A percentile compares a stretch with the other conserved stretches of the same genome.
These are phyloP conservation scores for Tricholoma hemisulphureum DNA, from an alignment of 768 basidiomycete genomes.

Conservation along the genomic window DNA sequence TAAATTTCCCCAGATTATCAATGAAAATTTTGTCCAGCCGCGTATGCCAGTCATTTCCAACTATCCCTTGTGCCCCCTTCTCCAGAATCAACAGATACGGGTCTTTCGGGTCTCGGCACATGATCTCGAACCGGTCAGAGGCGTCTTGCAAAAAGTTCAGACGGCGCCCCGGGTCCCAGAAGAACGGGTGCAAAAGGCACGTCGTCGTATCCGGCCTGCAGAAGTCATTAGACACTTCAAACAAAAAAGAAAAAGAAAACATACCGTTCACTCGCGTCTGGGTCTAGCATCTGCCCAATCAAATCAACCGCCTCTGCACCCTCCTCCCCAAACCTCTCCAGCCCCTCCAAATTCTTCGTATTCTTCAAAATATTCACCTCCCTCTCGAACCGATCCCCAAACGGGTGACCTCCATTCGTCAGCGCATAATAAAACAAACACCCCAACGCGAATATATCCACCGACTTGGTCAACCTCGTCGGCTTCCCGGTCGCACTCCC, in stretches of 20 bases:
- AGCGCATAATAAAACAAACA: conserved; percentile 94
- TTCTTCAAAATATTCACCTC: conserved; percentile 93
- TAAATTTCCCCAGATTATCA: conserved; percentile 93
- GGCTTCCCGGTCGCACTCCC: conserved; percentile 40
- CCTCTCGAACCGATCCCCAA: conserved; percentile 88
- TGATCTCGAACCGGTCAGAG: conserved; percentile 96
- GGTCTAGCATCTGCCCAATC: conserved; percentile 74
- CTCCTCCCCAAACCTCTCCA: conserved; percentile 88
- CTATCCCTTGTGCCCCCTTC: conserved; percentile 60
- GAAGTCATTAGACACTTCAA: neutral
- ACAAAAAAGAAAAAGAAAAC: conserved; percentile 20
- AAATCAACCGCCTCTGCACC: conserved; percentile 87
- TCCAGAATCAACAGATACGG: conserved; percentile 74
- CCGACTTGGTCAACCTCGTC: conserved; percentile 85
- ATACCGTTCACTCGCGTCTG: conserved; percentile 73
- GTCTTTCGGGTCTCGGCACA: conserved; percentile 90
- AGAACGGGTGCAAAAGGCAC: conserved; percentile 92
- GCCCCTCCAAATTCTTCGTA: conserved; percentile 61
- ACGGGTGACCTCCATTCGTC: conserved; percentile 90
- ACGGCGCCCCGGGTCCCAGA: conserved; percentile 88
- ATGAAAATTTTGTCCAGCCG: conserved; percentile 86
- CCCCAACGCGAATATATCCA: conserved; percentile 95
- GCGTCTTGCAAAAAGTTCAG: conserved; percentile 96
- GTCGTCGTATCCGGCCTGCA: conserved; percentile 81
- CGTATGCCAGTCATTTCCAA: conserved; percentile 89